phyloP scores from a whole-genome alignment of 1,284 basidiomycete genomes.

The Cutaneotrichosporon cyanovorans region DNA sequence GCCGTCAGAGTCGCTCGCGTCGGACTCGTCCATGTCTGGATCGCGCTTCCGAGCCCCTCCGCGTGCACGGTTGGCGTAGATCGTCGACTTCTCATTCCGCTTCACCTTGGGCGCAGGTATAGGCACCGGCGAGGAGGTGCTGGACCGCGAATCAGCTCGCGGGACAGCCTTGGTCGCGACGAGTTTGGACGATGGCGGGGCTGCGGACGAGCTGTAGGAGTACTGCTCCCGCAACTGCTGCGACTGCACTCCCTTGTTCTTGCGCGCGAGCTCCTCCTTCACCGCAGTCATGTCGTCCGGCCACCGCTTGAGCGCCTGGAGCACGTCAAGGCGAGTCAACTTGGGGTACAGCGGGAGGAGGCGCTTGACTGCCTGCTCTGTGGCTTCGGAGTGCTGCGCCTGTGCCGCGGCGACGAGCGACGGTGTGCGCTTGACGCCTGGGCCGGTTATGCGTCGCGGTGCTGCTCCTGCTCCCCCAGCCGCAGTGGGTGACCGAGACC shows the following conservation, averaged over 20 bases:
- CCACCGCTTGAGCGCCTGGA: constrained; percentile 12
- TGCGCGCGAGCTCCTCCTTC: background rate
- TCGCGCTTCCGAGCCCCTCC: constrained; percentile 34
- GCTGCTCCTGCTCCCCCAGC: background rate
- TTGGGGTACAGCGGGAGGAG: constrained; percentile 19
- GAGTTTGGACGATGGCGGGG: no score
- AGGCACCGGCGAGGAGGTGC: background rate
- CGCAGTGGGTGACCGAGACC: background rate
- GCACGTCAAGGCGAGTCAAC: constrained; percentile 12
- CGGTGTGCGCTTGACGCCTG: background rate
- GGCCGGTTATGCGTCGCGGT: background rate
- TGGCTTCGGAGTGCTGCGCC: constrained; percentile 11
- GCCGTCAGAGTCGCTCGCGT: constrained; percentile 33
- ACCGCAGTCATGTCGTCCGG: constrained; percentile 12
- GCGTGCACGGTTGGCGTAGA: constrained; percentile 42
- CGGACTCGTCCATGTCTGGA: constrained; percentile 51
- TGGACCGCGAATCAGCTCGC: constrained; percentile 2
- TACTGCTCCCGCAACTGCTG: no score
- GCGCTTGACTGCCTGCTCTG: constrained; percentile 12
- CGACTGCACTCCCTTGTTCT: background rate
- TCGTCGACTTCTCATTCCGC: constrained; percentile 41
- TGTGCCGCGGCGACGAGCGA: constrained; percentile 8
- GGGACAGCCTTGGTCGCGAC: background rate
- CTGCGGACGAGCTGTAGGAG: no score
- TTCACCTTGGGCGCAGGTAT: constrained; percentile 5